phyloP scores from a whole-genome alignment of 345 rosid genomes.

The Fremontodendron californicum region DNA sequence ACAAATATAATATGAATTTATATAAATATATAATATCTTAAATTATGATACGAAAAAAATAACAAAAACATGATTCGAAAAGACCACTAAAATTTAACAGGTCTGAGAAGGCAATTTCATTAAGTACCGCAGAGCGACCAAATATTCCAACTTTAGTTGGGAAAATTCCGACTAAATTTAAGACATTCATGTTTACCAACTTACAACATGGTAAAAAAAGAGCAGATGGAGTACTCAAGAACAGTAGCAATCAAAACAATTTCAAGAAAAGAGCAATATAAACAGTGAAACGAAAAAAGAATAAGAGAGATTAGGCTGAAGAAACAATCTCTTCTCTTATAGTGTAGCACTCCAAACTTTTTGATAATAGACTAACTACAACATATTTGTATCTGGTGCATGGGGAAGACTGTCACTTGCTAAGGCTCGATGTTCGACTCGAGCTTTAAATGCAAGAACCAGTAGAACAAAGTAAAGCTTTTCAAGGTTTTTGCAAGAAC shows the following conservation, averaged over 20 bases:
- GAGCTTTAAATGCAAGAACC: neutral
- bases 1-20: no score
- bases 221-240: neutral
- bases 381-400: neutral
- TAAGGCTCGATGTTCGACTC: neutral
- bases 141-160: no score
- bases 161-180: neutral
- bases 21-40: no score
- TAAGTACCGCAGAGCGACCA: no score
- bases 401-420: neutral
- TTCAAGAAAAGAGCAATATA: neutral
- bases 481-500: neutral
- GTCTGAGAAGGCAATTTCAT: neutral
- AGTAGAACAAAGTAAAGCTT: neutral
- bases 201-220: neutral
- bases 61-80: no score
- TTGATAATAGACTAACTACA: no score
- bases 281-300: neutral
- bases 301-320: neutral
- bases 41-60: no score
- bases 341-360: neutral
- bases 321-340: neutral
- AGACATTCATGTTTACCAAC: neutral
- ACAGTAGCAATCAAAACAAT: neutral
- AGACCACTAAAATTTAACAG: no score